Evolutionary conservation across 2,329 filamentous ascomycete species (phyloP).

Genomic region (Fusarium incarnatum): DNA sequence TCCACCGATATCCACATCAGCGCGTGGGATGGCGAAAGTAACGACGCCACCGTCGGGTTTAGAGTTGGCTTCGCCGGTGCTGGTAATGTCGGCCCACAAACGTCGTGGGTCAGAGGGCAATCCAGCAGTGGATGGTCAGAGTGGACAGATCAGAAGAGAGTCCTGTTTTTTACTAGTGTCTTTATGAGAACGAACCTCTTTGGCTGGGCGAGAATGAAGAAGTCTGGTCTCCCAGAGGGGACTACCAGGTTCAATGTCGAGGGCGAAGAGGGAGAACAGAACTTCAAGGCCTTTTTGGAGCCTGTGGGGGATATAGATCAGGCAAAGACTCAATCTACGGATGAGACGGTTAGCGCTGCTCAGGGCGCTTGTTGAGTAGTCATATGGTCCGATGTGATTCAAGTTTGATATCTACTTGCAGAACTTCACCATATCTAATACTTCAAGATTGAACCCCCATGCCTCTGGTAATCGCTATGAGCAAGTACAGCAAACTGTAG

Average conservation of each 20-base stretch:
- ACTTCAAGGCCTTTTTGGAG: not conserved
- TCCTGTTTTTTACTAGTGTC: not conserved
- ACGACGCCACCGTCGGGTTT: not conserved
- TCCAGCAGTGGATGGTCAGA: not conserved
- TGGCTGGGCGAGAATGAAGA: not conserved
- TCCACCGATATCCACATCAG: not conserved
- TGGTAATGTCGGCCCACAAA: not conserved
- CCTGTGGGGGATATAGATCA: not conserved
- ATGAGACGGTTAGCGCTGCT: not conserved
- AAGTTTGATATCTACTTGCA: no score
- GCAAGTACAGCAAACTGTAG: no score
- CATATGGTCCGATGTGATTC: rapidly evolving
- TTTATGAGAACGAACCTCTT: not conserved
- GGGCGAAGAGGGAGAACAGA: not conserved
- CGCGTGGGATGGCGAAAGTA: not conserved
- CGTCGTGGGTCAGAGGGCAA: not conserved
- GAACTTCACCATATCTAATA: no score
- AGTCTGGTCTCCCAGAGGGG: rapidly evolving
- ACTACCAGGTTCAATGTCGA: not conserved
- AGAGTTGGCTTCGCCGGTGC: not conserved
- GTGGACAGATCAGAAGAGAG: not conserved
- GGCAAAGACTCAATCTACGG: not conserved
- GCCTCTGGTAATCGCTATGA: rapidly evolving
- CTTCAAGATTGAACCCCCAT: no score
- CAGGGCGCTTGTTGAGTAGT: no score